Evolutionary conservation across 352 stramenopile genomes (phyloP).

Genomic region (Pythium guiyangense): DNA sequence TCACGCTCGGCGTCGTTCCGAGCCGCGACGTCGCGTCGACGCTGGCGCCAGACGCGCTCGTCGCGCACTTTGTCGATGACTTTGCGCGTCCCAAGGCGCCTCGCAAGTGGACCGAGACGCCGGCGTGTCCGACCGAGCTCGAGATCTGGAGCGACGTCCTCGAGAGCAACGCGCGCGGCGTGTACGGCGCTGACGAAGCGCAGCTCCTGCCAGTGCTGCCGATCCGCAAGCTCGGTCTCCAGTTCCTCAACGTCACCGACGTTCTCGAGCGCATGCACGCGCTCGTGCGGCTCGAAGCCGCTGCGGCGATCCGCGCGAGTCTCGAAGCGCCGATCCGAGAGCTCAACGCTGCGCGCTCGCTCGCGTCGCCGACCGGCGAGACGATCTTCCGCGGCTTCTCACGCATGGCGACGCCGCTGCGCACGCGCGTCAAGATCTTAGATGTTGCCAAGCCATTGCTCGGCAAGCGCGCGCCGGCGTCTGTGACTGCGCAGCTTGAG

Average conservation of each 20-base stretch:
- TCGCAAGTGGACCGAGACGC: conserved; percentile 17
- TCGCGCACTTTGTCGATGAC: conserved; percentile 53
- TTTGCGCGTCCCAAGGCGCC: conserved; percentile 35
- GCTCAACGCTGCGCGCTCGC: conserved; percentile 43
- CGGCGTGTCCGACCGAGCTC: conserved; percentile 81
- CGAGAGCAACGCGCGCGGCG: conserved; percentile 8
- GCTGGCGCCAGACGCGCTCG: conserved; percentile 34
- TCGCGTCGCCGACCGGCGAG: conserved; percentile 32
- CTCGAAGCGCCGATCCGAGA: conserved; percentile 85
- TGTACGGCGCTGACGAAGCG: conserved; percentile 36
- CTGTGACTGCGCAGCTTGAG: conserved; percentile 84
- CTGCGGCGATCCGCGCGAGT: conserved; percentile 80
- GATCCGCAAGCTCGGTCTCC: conserved; percentile 93
- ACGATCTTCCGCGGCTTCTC: conserved; percentile 63
- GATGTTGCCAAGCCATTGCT: conserved; percentile 88
- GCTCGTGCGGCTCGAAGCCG: conserved; percentile 87
- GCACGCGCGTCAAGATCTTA: conserved; percentile 47
- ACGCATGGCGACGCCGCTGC: conserved; percentile 31
- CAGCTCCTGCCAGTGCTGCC: conserved; percentile 61
- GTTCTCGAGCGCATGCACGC: conserved; percentile 93
- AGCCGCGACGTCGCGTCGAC: conserved; percentile 25
- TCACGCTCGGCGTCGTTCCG: conserved; percentile 44
- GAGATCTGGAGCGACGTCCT: conserved; percentile 84
- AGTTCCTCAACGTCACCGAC: conserved; percentile 94
- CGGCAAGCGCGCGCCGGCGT: conserved; percentile 77